A percentile compares a stretch with the other conserved stretches of the same genome.
Conservation (phyloP, 768 basidiomycete species). For the Chalciporus piperatus region DNA sequence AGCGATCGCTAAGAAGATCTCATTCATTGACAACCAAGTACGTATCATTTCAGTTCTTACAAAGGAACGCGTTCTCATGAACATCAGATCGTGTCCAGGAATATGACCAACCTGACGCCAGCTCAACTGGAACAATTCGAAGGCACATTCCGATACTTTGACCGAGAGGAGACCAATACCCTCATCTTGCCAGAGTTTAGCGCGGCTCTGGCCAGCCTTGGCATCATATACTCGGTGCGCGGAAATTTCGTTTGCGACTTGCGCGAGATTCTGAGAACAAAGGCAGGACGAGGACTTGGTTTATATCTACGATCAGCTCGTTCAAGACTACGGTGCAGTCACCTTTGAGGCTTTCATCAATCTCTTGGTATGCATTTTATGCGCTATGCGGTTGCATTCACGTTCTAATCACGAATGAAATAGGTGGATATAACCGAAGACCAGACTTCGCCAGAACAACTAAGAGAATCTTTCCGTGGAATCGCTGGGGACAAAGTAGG, state of each 20-base stretch:
- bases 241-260: neutral
- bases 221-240: constrained; percentile 84
- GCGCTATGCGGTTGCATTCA: neutral
- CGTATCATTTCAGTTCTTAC: neutral
- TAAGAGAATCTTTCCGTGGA: constrained; percentile 90
- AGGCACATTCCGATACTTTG: constrained; percentile 96
- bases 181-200: constrained; percentile 82
- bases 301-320: constrained; percentile 75
- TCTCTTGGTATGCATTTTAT: constrained; percentile 61
- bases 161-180: constrained; percentile 88
- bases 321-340: constrained; percentile 81
- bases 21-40: constrained; percentile 96
- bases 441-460: constrained; percentile 87
- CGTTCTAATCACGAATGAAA: constrained; percentile 2
- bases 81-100: constrained; percentile 83
- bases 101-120: constrained; percentile 92
- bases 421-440: constrained; percentile 97
- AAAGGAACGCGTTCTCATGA: constrained; percentile 6
- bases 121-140: constrained; percentile 97
- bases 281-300: constrained; percentile 82
- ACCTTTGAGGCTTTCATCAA: constrained; percentile 95
- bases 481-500: constrained; percentile 86
- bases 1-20: constrained; percentile 84
- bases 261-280: neutral
- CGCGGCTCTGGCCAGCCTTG: constrained; percentile 92